A percentile compares a stretch with the other conserved stretches of the same genome.
phyloP scores from a whole-genome alignment of 116 monocot species.

The Dioscorea cayenensis region DNA sequence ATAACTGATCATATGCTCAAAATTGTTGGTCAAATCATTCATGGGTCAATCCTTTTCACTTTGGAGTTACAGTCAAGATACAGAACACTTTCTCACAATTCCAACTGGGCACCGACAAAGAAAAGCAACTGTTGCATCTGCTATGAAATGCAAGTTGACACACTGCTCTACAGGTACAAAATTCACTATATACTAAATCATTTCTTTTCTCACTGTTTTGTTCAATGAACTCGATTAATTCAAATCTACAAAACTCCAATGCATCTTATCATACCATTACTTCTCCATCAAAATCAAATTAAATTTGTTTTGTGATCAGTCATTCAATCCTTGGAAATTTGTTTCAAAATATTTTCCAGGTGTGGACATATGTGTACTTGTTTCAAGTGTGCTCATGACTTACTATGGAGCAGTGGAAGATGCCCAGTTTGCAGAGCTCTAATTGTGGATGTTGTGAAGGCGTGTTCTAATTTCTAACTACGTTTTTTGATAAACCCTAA shows the following conservation, averaged over 20 bases:
- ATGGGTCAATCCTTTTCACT: background rate
- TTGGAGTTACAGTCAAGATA: conserved; percentile 23
- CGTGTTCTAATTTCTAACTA: conserved; percentile 27
- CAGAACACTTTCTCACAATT: conserved; percentile 1
- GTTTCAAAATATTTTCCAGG: conserved; percentile 18
- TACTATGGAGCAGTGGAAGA: conserved; percentile 33
- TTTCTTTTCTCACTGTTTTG: background rate
- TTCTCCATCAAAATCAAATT: background rate
- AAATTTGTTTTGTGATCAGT: background rate
- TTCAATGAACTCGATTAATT: too few species aligned
- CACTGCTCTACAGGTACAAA: conserved; percentile 58
- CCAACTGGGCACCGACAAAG: conserved; percentile 12
- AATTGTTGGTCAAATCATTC: background rate
- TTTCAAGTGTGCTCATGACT: conserved; percentile 48
- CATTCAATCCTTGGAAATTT: background rate
- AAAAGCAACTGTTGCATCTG: conserved; percentile 45
- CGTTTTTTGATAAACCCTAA: too few species aligned
- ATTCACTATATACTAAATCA: too few species aligned
- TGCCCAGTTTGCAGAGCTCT: conserved; percentile 52
- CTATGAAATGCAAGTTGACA: conserved; percentile 45
- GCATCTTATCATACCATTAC: too few species aligned
- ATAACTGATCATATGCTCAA: background rate
- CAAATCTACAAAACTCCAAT: background rate
- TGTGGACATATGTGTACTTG: conserved; percentile 87
- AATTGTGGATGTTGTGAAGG: conserved; percentile 59